Evolutionary conservation across 257 asterid species (phyloP).

Genomic region (Capsicum chinense): DNA sequence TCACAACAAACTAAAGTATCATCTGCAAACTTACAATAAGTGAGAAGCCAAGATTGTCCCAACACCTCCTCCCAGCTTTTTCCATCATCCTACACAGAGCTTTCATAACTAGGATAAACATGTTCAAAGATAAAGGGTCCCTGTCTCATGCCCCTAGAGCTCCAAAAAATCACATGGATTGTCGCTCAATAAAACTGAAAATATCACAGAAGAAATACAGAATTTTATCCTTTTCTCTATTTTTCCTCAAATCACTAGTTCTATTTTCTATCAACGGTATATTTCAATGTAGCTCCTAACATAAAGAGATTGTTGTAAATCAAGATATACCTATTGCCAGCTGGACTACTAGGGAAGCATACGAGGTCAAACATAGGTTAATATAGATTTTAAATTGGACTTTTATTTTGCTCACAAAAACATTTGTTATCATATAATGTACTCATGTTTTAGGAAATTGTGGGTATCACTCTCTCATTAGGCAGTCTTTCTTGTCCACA

Average conservation of each 20-base stretch:
- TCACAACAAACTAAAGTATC: too few species aligned
- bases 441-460: slow-evolving; percentile 3
- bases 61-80: too few species aligned
- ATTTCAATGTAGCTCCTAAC: neutral
- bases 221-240: too few species aligned
- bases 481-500: slow-evolving; percentile 18
- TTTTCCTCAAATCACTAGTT: neutral
- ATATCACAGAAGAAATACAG: too few species aligned
- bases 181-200: too few species aligned
- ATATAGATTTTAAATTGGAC: slow-evolving; percentile 11
- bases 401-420: slow-evolving; percentile 8
- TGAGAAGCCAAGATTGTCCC: too few species aligned
- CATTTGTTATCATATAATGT: neutral
- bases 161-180: too few species aligned
- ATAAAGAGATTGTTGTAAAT: slow-evolving; percentile 2
- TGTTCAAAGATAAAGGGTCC: too few species aligned
- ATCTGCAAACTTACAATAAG: too few species aligned
- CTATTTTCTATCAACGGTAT: neutral
- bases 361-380: neutral
- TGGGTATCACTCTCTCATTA: slow-evolving; percentile 11
- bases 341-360: neutral
- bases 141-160: too few species aligned
- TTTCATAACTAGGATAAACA: too few species aligned
- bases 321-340: neutral
- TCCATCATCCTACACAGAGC: too few species aligned